Percentiles rank a stretch among this genome's conserved stretches.
Evolutionary conservation across 371 early-diverging fungal genomes (phyloP).

Genomic region (Mucor circinelloides): DNA sequence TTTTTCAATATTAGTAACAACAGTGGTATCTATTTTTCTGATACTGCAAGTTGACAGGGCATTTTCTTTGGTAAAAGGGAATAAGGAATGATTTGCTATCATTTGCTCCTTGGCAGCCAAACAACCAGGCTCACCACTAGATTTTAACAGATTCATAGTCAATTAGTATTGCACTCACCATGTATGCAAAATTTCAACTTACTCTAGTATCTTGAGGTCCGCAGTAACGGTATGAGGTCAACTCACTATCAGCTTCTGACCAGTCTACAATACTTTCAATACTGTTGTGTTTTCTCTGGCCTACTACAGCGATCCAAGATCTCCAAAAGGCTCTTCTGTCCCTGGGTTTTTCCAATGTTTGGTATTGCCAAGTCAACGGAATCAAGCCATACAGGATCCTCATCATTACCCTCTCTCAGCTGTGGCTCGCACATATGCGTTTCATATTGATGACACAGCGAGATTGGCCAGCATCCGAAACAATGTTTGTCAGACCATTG

Average conservation of each 20-base stretch:
- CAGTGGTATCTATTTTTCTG: slow-evolving; percentile 21
- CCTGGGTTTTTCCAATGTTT: too few species aligned
- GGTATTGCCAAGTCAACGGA: too few species aligned
- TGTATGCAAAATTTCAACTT: slow-evolving; percentile 21
- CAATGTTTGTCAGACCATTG: too few species aligned
- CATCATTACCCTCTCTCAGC: too few species aligned
- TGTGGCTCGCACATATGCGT: too few species aligned
- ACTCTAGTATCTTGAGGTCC: slow-evolving; percentile 20
- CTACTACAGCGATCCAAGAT: too few species aligned
- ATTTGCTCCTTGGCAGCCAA: slow-evolving; percentile 23
- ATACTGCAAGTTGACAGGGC: slow-evolving; percentile 20
- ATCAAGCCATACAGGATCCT: too few species aligned
- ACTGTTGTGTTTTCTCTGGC: too few species aligned
- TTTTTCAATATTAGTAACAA: slow-evolving; percentile 10
- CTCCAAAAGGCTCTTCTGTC: too few species aligned
- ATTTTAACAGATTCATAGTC: slow-evolving; percentile 27
- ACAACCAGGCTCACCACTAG: slow-evolving; percentile 28
- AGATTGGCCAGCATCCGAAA: too few species aligned
- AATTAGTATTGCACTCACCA: slow-evolving; percentile 22
- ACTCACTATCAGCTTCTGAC: slow-evolving; percentile 18
- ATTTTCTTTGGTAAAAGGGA: slow-evolving; percentile 18
- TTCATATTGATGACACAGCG: too few species aligned
- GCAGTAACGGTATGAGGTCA: slow-evolving; percentile 22
- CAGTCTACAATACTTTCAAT: slow-evolving; percentile 21
- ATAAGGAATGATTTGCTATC: slow-evolving; percentile 19